Evolutionary conservation across 164 flowering plant genomes (phyloP), one percentile per base, ranked within the genome.

Genomic region (Dillenia suffruticosa): DNA sequence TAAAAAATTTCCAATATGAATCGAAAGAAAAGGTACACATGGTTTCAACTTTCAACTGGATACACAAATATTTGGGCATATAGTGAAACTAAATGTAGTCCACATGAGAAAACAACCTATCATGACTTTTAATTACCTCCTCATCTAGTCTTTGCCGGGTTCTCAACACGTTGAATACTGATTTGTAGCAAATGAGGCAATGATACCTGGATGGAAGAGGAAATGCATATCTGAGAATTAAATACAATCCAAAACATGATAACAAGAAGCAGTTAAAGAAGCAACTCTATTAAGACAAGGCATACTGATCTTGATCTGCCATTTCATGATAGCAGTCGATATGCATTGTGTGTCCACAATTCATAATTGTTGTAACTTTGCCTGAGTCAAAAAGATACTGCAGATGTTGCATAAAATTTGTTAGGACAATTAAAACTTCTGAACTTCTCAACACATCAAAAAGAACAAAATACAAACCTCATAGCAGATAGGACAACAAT

Each of bases 301-400:
- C 82, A 76, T 81, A 91, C 98, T 82, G 84, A 65, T 87, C 84
- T 50, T 73, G 97, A 68, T 76, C 79, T 46, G 71, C 70, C 97
- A 94, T 89, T 82, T 94, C 92, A 12, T 65, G 17, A 63, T 79
- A 79, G 70, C 99, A 94, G 62, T 91, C 92, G 22, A 44, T 49
- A 67, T 94, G 99, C 90, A 94, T 89, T 6, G 99, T 91, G 74
- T 94, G 99, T 58, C 99, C 99, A 79, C 99, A 94, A 72, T 78
- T 86, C 87, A 94, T 74, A 16, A 91, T 96, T 44, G 78, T 69
- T 40, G 87, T 84, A 58, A 84, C 94, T 62, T 84, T 85, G 69
- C 91, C 65, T 0, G 99, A 89, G 69, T 94, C 97, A 67, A 94
- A 94, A 45, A 94, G 90, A 77, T 80, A 94, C 98, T 94, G 78